phyloP scores from a whole-genome alignment of 441 rosid genomes.

The Aquilaria agallochum region DNA sequence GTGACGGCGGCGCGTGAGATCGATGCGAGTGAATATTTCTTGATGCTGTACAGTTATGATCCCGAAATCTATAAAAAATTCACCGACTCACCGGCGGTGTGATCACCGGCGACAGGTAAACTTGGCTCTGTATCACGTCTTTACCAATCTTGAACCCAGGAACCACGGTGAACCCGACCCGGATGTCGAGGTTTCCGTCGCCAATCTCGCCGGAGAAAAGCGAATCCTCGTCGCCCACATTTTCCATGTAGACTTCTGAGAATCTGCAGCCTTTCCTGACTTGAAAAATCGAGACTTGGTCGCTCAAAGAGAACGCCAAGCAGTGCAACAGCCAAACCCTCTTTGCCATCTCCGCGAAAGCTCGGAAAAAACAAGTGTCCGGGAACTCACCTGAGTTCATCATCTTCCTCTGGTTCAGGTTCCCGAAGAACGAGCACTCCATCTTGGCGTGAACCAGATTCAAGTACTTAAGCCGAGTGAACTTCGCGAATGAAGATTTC shows the following conservation, averaged over 20 bases:
- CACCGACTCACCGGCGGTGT: conserved; percentile 30
- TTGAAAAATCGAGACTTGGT: conserved; percentile 48
- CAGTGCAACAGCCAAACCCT: conserved; percentile 62
- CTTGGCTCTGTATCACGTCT: conserved; percentile 49
- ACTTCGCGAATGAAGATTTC: conserved; percentile 29
- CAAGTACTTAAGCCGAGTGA: conserved; percentile 41
- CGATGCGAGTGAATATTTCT: conserved; percentile 4
- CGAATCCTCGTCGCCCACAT: conserved; percentile 41
- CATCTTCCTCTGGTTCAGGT: conserved; percentile 53
- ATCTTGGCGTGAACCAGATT: conserved; percentile 60
- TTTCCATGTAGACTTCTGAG: conserved; percentile 66
- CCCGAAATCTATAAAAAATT: background rate
- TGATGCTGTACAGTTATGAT: conserved; percentile 14
- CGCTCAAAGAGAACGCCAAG: conserved; percentile 39
- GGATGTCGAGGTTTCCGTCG: conserved; percentile 23
- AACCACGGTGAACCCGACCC: conserved; percentile 58
- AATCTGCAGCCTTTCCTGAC: conserved; percentile 43
- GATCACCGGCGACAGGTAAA: conserved; percentile 39
- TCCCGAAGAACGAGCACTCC: conserved; percentile 72
- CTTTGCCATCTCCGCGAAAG: conserved; percentile 52
- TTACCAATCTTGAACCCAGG: conserved; percentile 65
- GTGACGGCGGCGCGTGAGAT: conserved; percentile 7
- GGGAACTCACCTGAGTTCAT: conserved; percentile 51
- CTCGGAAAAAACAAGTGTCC: conserved; percentile 42
- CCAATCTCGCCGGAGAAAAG: conserved; percentile 23